These are phyloP conservation scores for Suillus discolor DNA, from an alignment of 768 basidiomycete species.

Conservation along the genomic window DNA sequence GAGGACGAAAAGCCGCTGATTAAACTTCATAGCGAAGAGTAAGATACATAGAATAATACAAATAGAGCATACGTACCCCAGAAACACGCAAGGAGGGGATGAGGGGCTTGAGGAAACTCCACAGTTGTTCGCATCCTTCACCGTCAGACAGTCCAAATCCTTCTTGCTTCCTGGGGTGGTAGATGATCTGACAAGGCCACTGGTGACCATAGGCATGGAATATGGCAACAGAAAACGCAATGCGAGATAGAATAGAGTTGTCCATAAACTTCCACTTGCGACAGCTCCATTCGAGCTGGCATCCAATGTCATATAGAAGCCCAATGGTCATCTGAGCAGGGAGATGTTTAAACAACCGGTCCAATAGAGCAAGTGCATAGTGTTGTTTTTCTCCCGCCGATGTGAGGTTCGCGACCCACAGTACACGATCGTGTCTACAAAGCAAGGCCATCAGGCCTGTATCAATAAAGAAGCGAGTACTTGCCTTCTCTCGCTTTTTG, in stretches of 20 bases:
- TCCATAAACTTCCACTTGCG: conserved; percentile 5
- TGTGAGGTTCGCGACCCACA: conserved; percentile 19
- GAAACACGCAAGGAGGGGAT: conserved; percentile 22
- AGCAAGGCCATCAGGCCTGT: conserved; percentile 26
- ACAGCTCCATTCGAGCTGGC: conserved; percentile 17
- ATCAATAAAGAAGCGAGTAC: conserved; percentile 18
- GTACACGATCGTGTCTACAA: conserved; percentile 9
- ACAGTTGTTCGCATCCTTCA: conserved; percentile 20
- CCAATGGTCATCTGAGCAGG: conserved; percentile 18
- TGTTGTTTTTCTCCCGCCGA: conserved; percentile 24
- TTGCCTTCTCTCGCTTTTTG: conserved; percentile 22
- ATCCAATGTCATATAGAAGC: conserved; percentile 25
- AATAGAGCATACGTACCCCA: conserved; percentile 18
- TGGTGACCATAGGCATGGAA: conserved; percentile 41
- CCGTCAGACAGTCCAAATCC: conserved; percentile 21
- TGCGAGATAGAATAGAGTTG: conserved; percentile 15
- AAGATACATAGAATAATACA: neutral
- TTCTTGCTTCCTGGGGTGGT: conserved; percentile 34
- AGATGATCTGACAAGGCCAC: conserved; percentile 37
- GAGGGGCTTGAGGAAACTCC: conserved; percentile 24
- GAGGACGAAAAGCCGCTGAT: conserved; percentile 29
- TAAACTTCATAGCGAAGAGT: conserved; percentile 25
- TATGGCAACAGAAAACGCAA: conserved; percentile 31
- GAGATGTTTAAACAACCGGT: conserved; percentile 20
- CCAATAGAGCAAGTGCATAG: conserved; percentile 24